phyloP scores from a whole-genome alignment of 257 asterid genomes.

The Lithospermum erythrorhizon region DNA sequence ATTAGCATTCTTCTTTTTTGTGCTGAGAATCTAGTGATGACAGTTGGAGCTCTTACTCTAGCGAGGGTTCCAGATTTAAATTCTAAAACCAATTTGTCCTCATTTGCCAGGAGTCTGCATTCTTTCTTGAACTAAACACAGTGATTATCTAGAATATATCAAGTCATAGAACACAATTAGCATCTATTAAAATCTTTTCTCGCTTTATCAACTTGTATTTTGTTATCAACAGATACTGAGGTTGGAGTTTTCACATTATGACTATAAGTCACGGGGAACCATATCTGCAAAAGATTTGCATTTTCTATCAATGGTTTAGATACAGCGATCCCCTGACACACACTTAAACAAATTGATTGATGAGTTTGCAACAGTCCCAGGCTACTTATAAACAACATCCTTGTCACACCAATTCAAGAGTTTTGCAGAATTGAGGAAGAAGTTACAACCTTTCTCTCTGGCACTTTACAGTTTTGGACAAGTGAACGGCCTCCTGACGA shows the following conservation, averaged over 20 bases:
- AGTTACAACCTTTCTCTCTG: slow-evolving; percentile 64
- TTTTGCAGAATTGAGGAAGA: slow-evolving; percentile 59
- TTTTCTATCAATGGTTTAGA: slow-evolving; percentile 75
- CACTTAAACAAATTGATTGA: slow-evolving; percentile 54
- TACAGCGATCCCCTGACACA: slow-evolving; percentile 80
- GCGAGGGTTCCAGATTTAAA: too few relatives aligned
- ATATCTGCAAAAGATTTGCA: slow-evolving; percentile 90
- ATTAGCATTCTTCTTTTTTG: too few relatives aligned
- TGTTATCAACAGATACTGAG: slow-evolving; percentile 40
- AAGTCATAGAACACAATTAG: background rate
- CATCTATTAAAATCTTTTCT: background rate
- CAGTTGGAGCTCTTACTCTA: too few relatives aligned
- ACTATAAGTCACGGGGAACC: slow-evolving; percentile 60
- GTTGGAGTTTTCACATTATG: slow-evolving; percentile 84
- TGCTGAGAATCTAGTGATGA: too few relatives aligned
- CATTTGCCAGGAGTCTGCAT: too few relatives aligned
- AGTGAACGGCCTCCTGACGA: slow-evolving; percentile 57
- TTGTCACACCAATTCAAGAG: slow-evolving; percentile 52
- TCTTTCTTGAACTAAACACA: too few relatives aligned
- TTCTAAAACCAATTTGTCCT: too few relatives aligned
- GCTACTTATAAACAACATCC: slow-evolving; percentile 30
- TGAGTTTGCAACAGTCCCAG: slow-evolving; percentile 52
- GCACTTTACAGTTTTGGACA: slow-evolving; percentile 76
- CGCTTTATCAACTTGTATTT: too few relatives aligned
- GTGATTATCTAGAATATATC: too few relatives aligned